Evolutionary conservation across 2,329 filamentous ascomycete genomes (phyloP), one percentile per base, ranked within the genome.

Genomic region (Scytalidium sp.): DNA sequence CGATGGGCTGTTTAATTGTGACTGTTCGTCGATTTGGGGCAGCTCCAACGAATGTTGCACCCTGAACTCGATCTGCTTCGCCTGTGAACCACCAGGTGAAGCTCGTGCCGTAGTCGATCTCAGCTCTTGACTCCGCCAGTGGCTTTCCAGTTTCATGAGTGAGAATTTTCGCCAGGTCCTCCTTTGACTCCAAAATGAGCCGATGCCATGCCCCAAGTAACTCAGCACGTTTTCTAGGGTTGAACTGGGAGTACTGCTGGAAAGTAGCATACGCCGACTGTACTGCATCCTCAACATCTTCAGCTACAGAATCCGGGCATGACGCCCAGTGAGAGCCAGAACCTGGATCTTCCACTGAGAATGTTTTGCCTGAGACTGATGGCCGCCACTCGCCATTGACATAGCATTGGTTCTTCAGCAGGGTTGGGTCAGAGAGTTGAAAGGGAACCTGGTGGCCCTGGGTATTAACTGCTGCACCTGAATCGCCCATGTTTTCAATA

Each of bases 1-100:
- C 84, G 50, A 87, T 75, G 1, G 84, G 84, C 65, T 87, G 84
- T 70, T 90, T 90, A 60, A 90, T 77, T 0, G 83, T 85, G 52
- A 90, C 78, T 6, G 83, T 74, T 3, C 85, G 75, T 2, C 86
- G 72, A 23, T 81, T 80, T 0, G 85, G 79, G 0, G 79, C 68
- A 0, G 84, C 73, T 1, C 83, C 76, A 1, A 74, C 71, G 32
- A 79, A 76, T 2, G 83, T 75, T 0, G 75, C 74, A 15, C 86
- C 85, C 39, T 79, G 75, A 19, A 83, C 75, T 15, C 79, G 71
- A 64, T 82, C 70, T 63, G 78, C 79, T 57, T 83, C 79, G 5
- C 79, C 79, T 3, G 73, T 70, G 51, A 77, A 76, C 73, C 74
- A 76, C 74, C 74, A 76, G 2, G 50, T 47, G 58, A 77, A 76